Evolutionary conservation across 768 basidiomycete species (phyloP).

Genomic region (Hericium rajendrae): DNA sequence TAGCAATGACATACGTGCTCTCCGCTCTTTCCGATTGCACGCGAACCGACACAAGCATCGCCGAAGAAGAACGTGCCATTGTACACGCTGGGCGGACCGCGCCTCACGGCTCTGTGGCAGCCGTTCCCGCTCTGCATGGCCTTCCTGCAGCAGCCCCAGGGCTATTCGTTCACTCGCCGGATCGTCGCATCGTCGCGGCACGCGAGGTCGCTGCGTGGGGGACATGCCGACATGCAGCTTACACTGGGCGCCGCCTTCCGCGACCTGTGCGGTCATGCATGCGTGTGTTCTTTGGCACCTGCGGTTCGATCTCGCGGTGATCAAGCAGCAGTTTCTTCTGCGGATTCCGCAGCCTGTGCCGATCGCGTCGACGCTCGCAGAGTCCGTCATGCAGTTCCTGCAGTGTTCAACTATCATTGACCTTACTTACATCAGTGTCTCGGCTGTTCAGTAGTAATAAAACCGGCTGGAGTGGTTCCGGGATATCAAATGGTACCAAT

Average conservation of each 20-base stretch:
- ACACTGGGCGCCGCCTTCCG: constrained; percentile 8
- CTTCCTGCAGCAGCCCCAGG: background rate
- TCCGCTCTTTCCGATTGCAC: too few species aligned
- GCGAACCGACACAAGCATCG: too few species aligned
- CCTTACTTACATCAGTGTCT: too few species aligned
- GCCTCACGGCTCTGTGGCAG: constrained; percentile 10
- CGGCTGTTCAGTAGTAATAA: too few species aligned
- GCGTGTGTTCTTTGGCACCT: background rate
- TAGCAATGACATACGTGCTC: too few species aligned
- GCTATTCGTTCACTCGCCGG: constrained; percentile 9
- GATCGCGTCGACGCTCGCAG: background rate
- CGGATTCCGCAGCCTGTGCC: background rate
- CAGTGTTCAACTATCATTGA: too few species aligned
- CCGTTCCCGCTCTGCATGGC: constrained; percentile 10
- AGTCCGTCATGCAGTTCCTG: background rate
- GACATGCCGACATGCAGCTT: constrained; percentile 9
- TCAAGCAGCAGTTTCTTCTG: constrained; percentile 6
- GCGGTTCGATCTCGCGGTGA: background rate
- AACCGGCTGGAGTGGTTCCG: too few species aligned
- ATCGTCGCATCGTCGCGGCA: background rate
- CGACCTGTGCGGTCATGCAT: constrained; percentile 6
- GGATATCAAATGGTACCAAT: too few species aligned
- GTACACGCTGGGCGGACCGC: constrained; percentile 4
- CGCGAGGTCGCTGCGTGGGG: background rate
- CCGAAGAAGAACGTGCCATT: background rate